Evolutionary conservation across 2,329 filamentous ascomycete species (phyloP), one percentile per base, ranked within the genome.

Genomic region (Lasiodiplodia citricola): DNA sequence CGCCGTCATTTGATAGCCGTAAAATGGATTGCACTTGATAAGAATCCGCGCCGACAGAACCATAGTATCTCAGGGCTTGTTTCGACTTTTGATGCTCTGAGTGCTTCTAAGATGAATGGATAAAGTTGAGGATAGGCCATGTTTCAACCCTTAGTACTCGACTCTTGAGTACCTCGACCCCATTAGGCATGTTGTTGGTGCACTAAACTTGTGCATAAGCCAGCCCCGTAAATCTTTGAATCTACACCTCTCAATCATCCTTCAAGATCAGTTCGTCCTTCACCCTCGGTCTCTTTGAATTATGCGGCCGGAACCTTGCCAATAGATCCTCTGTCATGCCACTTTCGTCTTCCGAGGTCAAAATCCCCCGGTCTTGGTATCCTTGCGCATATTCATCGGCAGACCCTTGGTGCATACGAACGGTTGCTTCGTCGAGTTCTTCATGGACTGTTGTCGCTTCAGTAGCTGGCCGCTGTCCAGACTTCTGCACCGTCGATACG

Each of bases 271-370:
- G 3, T 13, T 31, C 38, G 0, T 37, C 13, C 31, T 64, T 38
- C 16, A 50, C 41, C 44, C 52, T 64, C 28, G n/a, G 6, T 13
- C 60, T 37, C 47, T 64, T 64, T 13, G 31, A 38, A 23, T 2
- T n/a, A 25, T 64, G 60, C 8, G 47, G 47, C 18, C 38, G 37
- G 60, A 52, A 64, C n/a, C 3, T 52, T 7, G 60, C 60, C 31
- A 64, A 16, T 23, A 64, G 31, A n/a, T 51, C n/a, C n/a, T 64
- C 60, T 4, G 60, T 28, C 4, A 18, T 13, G 18, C 28, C 60
- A n/a, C 7, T 28, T 35, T 64, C 60, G 7, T 64, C 60, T 6
- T 52, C 60, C 6, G 60, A 64, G 3, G 38, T 23, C 47, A 38
- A 47, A 18, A 41, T 38, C 10, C n/a, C 41, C 28, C 14, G n/a